phyloP scores from a whole-genome alignment of 306 rosid genomes.

The Lathyrus oleraceus region DNA sequence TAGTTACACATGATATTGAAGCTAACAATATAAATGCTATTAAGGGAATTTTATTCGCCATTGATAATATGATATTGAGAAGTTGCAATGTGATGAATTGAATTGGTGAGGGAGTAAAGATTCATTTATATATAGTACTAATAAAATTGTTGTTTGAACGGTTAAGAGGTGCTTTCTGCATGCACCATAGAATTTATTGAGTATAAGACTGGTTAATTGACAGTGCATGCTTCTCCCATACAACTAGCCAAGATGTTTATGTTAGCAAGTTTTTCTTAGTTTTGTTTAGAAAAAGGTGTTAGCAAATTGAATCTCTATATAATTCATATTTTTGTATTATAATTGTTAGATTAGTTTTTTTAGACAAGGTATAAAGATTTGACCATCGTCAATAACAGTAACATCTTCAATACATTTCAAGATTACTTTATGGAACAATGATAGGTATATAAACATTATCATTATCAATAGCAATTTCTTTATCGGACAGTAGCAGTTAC shows the following conservation, averaged over 20 bases:
- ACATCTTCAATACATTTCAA: no score
- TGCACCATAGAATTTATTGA: conserved; percentile 13
- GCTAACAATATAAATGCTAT: conserved; percentile 9
- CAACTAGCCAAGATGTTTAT: not conserved
- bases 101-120: conserved; percentile 11
- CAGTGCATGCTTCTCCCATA: conserved; percentile 18
- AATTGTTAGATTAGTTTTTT: no score
- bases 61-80: not conserved
- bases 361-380: no score
- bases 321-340: no score
- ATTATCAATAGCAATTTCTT: no score
- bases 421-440: no score
- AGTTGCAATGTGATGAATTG: conserved; percentile 1
- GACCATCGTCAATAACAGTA: no score
- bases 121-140: conserved; percentile 32
- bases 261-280: not conserved
- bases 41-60: conserved; percentile 29
- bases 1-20: conserved; percentile 20
- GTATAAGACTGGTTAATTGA: conserved; percentile 17
- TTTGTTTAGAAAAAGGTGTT: no score
- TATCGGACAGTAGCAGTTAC: no score
- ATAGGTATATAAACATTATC: no score
- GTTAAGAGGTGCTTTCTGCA: conserved; percentile 38
- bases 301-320: no score
- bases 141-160: conserved; percentile 8